Evolutionary conservation across 1,284 basidiomycete genomes (phyloP), one percentile per base, ranked within the genome.

Genomic region (Naganishia liquefaciens): DNA sequence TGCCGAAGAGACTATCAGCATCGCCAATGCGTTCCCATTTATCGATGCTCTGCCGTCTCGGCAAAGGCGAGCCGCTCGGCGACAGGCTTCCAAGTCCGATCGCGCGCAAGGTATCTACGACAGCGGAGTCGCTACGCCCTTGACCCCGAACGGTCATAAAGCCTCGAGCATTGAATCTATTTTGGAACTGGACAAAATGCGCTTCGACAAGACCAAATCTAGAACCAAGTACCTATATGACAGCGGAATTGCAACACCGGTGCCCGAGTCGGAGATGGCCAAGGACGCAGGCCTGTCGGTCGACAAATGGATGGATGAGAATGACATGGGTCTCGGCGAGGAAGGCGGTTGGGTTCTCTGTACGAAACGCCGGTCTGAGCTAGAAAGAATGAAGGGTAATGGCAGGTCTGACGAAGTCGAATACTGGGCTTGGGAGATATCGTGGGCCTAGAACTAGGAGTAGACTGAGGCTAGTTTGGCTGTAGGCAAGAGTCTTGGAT

Each of bases 371-470:
- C 76, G 77, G 68, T 46, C 69, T 1, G 66, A 68, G n/a, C 71
- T 77, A 17, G 69, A 69, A 37, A 75, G 76, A 2, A 69, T 73
- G 44, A 74, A 72, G 47, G 78, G 78, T 0, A 77, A 75, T 63
- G 78, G 78, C 1, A 69, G 78, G 50, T 70, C 72, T 17, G 78
- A 79, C 61, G 78, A 79, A 69, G 71, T 68, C 3, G 78, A 77
- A 17, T 79, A 79, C 68, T 78, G 77, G 78, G 78, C 77, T 77
- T 79, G 78, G 78, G 77, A 78, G 64, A 74, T 79, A 7, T 75
- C 75, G 69, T 79, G 78, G 78, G 55, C 55, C 11, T 60, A 43
- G 21, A 7, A 37, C 33, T 37, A 37, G 21, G 10, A 6, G 6
- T 15, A 7, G 27, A 6, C 25, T 23, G 23, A 2, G 21, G 5